Base-by-base conservation (phyloP, 257 asterid genomes). In the Solanum arcanum region DNA sequence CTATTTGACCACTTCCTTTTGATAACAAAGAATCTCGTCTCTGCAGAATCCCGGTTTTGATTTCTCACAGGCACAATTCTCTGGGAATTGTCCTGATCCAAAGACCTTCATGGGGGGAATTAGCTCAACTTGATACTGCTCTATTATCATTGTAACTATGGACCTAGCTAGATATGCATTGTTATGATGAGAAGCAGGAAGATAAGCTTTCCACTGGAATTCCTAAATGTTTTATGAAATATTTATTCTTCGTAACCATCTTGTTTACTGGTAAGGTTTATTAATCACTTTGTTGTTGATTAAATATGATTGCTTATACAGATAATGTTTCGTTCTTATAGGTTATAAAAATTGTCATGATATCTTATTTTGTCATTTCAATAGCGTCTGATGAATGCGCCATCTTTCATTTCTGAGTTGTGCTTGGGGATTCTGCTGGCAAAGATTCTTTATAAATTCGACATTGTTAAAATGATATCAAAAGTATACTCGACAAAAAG, bases 51-150 rank as follows among this genome's bases (percentile, higher is more conserved):
- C 98, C 9, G 98, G 98, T 44, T 95, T 95, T 41, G 97, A 95
- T 85, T 95, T 95, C 92, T 94, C 98, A n/a, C 97, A 95, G 89
- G 98, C 98, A 20, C 98, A 95, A 83, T 95, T 95, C 92, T 89
- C 91, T 6, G 98, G 98, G 39, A 91, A 82, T 82, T 95, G 98
- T 94, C 97, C 97, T 44, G 98, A 95, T 89, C 97, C 98, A 1
- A 92, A 88, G 92, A 94, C 95, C 87, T 95, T 94, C 93, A 95
- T 95, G 98, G 98, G 97, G 31, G 97, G 98, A 52, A 90, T 95
- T 74, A 88, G 86, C 77, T 93, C 94, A 46, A 90, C 68, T 76
- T 94, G 91, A 93, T 47, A 49, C 5, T 8, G 27, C 12, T 29
- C 18, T 29, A 49, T 42, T 31, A 18, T 3, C 85, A 11, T 20